Evolutionary conservation across 2,329 filamentous ascomycete species (phyloP), one percentile per base, ranked within the genome.

Genomic region (Cladophialophora exuberans): DNA sequence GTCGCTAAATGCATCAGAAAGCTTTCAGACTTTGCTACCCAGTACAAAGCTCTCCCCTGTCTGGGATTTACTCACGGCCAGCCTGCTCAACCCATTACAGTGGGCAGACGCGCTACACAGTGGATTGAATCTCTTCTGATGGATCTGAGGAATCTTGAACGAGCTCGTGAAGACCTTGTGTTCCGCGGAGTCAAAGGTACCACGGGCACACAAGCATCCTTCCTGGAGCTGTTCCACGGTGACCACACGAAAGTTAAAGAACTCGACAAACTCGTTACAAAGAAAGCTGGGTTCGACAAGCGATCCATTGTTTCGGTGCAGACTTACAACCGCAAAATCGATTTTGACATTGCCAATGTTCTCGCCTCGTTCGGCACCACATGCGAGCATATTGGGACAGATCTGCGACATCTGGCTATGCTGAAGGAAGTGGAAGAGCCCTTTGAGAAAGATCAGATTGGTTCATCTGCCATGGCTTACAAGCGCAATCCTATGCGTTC

Each of bases 401-500:
- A 93, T 65, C 88, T 94, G 62, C 80, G 88, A 44, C 86, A 89
- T 67, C 76, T 93, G 43, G 86, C 87, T 4, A 78, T 81, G 66
- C 81, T 85, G 73, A 95, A 96, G 78, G 90, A 95, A 72, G 77
- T 94, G 55, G 91, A 95, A 68, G 89, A 92, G 76, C 89, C 89
- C 0, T 89, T 90, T 64, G 88, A 92, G 74, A 84, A 84, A 65
- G 82, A 85, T 62, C 90, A 95, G 73, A 90, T 92, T 63, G 88
- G 87, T 23, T 83, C 78, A 39, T 82, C 77, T 43, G 84, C 84
- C 6, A 82, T 83, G 80, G 84, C 85, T 2, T 88, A 87, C 76
- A 87, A 87, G 76, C 79, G 83, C 46, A 79, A 79, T 63, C 77
- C 76, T 18, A 77, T 78, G 76, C 72, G 78, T 17, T 82, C 77